Conservation (phyloP, 1,284 basidiomycete species). For the Kalmanozyma brasiliensis region DNA sequence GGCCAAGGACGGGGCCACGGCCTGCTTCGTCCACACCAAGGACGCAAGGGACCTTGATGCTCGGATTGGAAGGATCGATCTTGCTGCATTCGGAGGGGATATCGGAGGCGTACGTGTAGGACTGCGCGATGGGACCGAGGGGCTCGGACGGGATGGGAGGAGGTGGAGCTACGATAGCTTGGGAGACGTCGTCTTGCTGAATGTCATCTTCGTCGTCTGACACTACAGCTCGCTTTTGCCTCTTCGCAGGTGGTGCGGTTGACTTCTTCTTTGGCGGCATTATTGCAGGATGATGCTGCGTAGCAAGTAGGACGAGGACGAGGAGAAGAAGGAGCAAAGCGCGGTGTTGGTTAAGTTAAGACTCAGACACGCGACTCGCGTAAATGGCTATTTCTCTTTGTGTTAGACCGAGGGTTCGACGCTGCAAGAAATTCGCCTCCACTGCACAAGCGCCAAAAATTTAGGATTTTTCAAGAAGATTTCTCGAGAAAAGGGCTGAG, state of each 20-base stretch:
- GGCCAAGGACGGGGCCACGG: conserved; percentile 88
- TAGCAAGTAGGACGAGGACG: background rate
- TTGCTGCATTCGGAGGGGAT: conserved; percentile 37
- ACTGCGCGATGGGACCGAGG: conserved; percentile 19
- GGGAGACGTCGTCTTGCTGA: conserved; percentile 9
- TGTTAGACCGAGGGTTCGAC: conserved; percentile 9
- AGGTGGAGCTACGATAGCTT: conserved; percentile 6
- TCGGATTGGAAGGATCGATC: conserved; percentile 17
- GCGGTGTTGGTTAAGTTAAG: conserved; percentile 29
- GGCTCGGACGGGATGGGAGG: conserved; percentile 48
- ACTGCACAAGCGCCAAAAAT: conserved; percentile 13
- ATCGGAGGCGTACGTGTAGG: conserved; percentile 43
- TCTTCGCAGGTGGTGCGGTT: conserved; percentile 5
- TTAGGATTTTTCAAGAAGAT: conserved; percentile 7
- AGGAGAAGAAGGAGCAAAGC: background rate
- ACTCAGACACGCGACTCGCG: conserved; percentile 24
- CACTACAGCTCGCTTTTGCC: background rate
- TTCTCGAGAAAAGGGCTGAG: conserved; percentile 3
- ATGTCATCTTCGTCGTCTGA: conserved; percentile 7
- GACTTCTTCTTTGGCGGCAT: conserved; percentile 30
- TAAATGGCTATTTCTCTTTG: conserved; percentile 10
- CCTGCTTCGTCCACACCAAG: conserved; percentile 97
- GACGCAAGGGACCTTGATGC: conserved; percentile 53
- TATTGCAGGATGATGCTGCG: background rate
- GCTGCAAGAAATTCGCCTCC: conserved; percentile 12